Percentiles rank a stretch among this genome's conserved stretches.
These are phyloP conservation scores for Pichia scutulata DNA, from an alignment of 805 yeast species.

Conservation along the genomic window DNA sequence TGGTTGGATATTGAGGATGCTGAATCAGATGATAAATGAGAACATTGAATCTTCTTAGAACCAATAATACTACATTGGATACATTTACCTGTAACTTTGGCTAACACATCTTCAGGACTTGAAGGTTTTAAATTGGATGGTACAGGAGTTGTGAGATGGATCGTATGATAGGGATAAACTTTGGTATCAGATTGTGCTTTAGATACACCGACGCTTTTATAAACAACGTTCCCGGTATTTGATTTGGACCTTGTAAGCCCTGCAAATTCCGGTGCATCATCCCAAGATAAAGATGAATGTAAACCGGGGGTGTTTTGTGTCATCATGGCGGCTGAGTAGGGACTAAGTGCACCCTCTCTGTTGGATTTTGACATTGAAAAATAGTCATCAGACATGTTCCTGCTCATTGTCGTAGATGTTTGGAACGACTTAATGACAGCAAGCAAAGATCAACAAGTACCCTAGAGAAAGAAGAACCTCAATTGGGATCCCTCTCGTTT, in stretches of 20 bases:
- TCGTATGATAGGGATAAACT: constrained; percentile 16
- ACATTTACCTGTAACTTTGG: constrained; percentile 9
- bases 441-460: too few species aligned
- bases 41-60: background rate
- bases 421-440: too few species aligned
- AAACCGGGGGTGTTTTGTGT: background rate
- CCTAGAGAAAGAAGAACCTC: too few species aligned
- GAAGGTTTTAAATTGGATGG: constrained; percentile 18
- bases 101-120: constrained; percentile 14
- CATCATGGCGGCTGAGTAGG: background rate
- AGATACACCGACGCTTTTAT: constrained; percentile 7
- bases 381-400: constrained; percentile 2
- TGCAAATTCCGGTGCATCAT: constrained; percentile 10
- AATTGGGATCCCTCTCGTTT: too few species aligned
- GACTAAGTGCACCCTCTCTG: constrained; percentile 2
- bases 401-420: constrained; percentile 4
- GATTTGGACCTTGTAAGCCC: constrained; percentile 18
- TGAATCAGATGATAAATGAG: constrained; percentile 1
- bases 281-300: constrained; percentile 7
- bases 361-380: background rate
- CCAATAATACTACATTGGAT: constrained; percentile 3
- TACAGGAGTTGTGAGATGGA: constrained; percentile 15
- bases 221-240: constrained; percentile 16
- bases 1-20: background rate
- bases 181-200: constrained; percentile 2